phyloP scores from a whole-genome alignment of 208 protist species.

The Phytomonas francai region DNA sequence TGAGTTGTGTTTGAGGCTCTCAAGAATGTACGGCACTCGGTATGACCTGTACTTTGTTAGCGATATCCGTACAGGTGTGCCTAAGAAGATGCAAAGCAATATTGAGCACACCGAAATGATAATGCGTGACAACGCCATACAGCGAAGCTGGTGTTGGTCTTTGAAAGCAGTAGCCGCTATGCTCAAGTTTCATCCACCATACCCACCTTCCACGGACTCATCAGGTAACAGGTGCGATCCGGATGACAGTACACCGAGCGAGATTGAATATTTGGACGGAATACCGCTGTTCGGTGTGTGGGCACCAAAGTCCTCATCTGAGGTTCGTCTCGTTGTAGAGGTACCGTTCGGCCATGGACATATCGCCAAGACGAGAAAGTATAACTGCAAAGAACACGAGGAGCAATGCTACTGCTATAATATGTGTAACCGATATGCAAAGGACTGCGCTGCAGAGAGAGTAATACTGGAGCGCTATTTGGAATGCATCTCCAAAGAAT shows the following conservation, averaged over 20 bases:
- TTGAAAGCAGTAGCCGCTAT: slow-evolving; percentile 74
- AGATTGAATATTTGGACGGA: slow-evolving; percentile 56
- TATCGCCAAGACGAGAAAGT: slow-evolving; percentile 23
- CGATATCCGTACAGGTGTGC: slow-evolving; percentile 84
- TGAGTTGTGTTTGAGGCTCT: slow-evolving; percentile 71
- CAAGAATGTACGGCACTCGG: slow-evolving; percentile 30
- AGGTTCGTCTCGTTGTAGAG: slow-evolving; percentile 85
- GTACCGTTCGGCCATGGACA: slow-evolving; percentile 34
- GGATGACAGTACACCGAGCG: not conserved
- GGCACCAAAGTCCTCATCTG: slow-evolving; percentile 91
- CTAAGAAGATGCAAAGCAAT: slow-evolving; percentile 50
- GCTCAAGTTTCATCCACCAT: slow-evolving; percentile 95
- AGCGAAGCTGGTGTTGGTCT: slow-evolving; percentile 82
- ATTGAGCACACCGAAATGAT: slow-evolving; percentile 82
- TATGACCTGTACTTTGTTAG: slow-evolving; percentile 85
- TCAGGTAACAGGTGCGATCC: not conserved
- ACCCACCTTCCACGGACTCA: slow-evolving; percentile 29
- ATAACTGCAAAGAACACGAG: slow-evolving; percentile 85
- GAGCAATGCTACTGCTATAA: slow-evolving; percentile 94
- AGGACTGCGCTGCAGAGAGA: slow-evolving; percentile 82
- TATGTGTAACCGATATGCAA: slow-evolving; percentile 63
- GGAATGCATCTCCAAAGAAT: slow-evolving; percentile 16
- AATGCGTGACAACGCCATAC: slow-evolving; percentile 68
- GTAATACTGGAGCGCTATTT: slow-evolving; percentile 66
- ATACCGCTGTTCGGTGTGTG: slow-evolving; percentile 83